These are phyloP conservation scores for Leersia perrieri DNA, from an alignment of 176 grass and related monocot genomes.

Conservation along the genomic window DNA sequence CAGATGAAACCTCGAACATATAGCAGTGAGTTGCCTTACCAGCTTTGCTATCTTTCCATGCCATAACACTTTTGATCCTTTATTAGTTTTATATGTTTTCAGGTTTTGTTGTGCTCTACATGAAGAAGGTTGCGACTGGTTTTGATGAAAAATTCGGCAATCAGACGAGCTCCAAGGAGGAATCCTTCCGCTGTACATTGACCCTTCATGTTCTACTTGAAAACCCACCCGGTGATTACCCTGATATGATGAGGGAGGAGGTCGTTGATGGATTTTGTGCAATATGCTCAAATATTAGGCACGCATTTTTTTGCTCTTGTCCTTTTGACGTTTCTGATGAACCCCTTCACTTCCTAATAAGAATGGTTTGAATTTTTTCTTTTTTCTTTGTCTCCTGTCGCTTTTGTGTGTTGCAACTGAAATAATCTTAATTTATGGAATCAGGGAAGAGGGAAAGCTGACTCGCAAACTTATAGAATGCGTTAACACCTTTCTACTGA, in stretches of 20 bases:
- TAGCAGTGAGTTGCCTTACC: conserved; percentile 50
- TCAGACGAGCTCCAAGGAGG: conserved; percentile 68
- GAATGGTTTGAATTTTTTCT: conserved; percentile 7
- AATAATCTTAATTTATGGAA: conserved; percentile 35
- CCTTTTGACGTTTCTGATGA: conserved; percentile 13
- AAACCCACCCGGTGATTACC: conserved; percentile 84
- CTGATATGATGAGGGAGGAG: conserved; percentile 63
- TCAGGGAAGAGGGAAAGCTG: conserved; percentile 84
- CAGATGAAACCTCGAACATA: conserved; percentile 75
- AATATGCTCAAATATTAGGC: conserved; percentile 59
- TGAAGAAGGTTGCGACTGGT: conserved; percentile 41
- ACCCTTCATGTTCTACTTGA: conserved; percentile 80
- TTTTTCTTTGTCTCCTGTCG: not conserved
- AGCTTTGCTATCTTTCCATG: not conserved
- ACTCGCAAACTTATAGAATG: conserved; percentile 88
- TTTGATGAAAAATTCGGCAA: conserved; percentile 49
- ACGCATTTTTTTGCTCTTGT: conserved; percentile 5
- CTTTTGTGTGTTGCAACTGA: conserved; percentile 27
- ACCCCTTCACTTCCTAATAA: conserved; percentile 6
- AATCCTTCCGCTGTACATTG: conserved; percentile 59
- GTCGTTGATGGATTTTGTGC: conserved; percentile 60
- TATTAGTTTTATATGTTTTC: not conserved
- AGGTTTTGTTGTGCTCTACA: conserved; percentile 60
- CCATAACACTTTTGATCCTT: conserved; percentile 13
- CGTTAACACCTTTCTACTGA: conserved; percentile 74